Evolutionary conservation across 2,329 filamentous ascomycete species (phyloP).

Genomic region (Clarireedia homoeocarpa): DNA sequence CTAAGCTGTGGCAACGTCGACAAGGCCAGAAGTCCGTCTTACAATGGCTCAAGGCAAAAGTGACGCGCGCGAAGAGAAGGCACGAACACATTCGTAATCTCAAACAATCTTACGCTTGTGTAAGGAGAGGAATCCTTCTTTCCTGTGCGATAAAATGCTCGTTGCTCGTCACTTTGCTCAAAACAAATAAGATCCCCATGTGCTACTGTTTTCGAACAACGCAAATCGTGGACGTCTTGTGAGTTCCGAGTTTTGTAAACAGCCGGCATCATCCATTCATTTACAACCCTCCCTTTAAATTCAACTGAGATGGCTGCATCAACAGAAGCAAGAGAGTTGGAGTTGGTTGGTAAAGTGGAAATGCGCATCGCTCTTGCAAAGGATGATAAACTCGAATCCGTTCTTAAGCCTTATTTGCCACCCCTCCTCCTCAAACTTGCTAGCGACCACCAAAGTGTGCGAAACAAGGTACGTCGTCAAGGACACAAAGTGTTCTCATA

Average conservation of each 20-base stretch:
- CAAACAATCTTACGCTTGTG: not conserved
- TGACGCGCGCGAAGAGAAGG: conserved; percentile 3
- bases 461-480: conserved; percentile 54
- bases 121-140: not conserved
- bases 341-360: conserved; percentile 75
- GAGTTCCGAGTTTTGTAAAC: too few species aligned
- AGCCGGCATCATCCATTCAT: too few species aligned
- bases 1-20: too few species aligned
- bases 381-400: conserved; percentile 71
- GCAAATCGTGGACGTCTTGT: too few species aligned
- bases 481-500: not conserved
- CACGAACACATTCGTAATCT: conserved; percentile 4
- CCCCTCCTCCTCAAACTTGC: conserved; percentile 79
- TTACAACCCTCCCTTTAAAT: too few species aligned
- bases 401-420: conserved; percentile 71
- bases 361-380: conserved; percentile 67
- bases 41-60: conserved; percentile 1
- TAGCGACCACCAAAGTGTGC: conserved; percentile 71
- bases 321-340: conserved; percentile 49
- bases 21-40: too few species aligned
- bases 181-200: not conserved
- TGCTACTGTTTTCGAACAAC: too few species aligned
- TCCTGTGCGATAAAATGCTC: not conserved
- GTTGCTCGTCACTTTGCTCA: not conserved
- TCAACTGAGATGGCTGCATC: conserved; percentile 10